These are phyloP conservation scores for Maudiozyma humilis DNA, from an alignment of 1,139 yeast genomes.

Conservation along the genomic window DNA sequence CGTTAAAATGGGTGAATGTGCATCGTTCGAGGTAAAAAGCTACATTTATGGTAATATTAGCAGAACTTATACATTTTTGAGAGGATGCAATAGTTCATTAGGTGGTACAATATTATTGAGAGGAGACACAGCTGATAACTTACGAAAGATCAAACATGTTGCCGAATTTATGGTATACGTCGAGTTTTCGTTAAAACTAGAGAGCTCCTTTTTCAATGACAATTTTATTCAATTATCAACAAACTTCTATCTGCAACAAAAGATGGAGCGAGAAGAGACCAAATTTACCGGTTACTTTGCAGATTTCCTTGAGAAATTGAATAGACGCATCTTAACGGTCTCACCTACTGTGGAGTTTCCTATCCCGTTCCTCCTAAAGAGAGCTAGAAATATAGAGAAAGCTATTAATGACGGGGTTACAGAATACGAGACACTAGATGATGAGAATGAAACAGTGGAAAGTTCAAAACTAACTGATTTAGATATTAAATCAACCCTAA, in stretches of 20 bases:
- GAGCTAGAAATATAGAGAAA: slow-evolving; percentile 49
- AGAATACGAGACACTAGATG: slow-evolving; percentile 27
- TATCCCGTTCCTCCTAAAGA: slow-evolving; percentile 52
- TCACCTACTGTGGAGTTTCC: slow-evolving; percentile 72
- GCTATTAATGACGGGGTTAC: slow-evolving; percentile 34
- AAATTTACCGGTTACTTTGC: slow-evolving; percentile 32
- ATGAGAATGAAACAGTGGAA: slow-evolving; percentile 15
- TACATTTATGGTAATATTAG: slow-evolving; percentile 47
- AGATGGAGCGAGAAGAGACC: slow-evolving; percentile 9
- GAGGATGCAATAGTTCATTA: slow-evolving; percentile 63
- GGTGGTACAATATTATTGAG: slow-evolving; percentile 81
- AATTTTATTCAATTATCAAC: slow-evolving; percentile 50
- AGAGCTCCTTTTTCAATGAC: slow-evolving; percentile 72
- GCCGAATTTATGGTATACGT: slow-evolving; percentile 74
- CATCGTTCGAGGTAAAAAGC: slow-evolving; percentile 59
- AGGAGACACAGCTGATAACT: slow-evolving; percentile 56
- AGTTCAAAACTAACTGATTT: slow-evolving; percentile 15
- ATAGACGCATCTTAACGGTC: slow-evolving; percentile 48
- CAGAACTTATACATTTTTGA: slow-evolving; percentile 67
- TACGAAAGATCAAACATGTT: slow-evolving; percentile 66
- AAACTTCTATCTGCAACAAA: slow-evolving; percentile 25
- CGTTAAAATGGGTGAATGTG: slow-evolving; percentile 67
- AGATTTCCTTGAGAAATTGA: slow-evolving; percentile 46
- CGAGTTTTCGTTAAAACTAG: slow-evolving; percentile 68
- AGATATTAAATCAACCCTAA: slow-evolving; percentile 25